Percentiles rank a stretch among this genome's conserved stretches.
These are phyloP conservation scores for Paramarasmius palmivorus DNA, from an alignment of 1,284 basidiomycete genomes.

Conservation along the genomic window DNA sequence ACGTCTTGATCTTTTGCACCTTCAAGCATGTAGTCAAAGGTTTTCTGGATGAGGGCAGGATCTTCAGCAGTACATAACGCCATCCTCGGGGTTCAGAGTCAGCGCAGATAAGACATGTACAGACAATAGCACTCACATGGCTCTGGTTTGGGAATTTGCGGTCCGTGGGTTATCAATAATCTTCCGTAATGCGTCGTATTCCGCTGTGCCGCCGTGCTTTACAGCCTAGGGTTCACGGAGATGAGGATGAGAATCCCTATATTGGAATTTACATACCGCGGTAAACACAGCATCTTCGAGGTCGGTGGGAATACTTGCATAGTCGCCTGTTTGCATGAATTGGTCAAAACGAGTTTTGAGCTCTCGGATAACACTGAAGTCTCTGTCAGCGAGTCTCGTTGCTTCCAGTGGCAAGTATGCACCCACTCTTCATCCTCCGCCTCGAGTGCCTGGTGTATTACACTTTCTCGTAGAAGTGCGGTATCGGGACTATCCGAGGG, in stretches of 20 bases:
- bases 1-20: conserved; percentile 69
- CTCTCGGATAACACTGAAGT: conserved; percentile 68
- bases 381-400: neutral
- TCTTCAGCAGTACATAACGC: conserved; percentile 51
- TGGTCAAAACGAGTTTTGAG: conserved; percentile 74
- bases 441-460: conserved; percentile 67
- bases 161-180: too few species aligned
- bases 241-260: neutral
- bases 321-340: conserved; percentile 77
- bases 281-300: conserved; percentile 47
- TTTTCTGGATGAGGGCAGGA: conserved; percentile 51
- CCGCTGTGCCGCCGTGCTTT: conserved; percentile 72
- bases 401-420: neutral
- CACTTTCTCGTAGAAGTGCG: conserved; percentile 77
- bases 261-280: conserved; percentile 8
- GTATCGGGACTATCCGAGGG: conserved; percentile 72
- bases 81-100: conserved; percentile 14
- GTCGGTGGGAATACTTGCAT: conserved; percentile 80
- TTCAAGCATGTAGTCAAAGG: conserved; percentile 58
- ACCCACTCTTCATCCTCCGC: conserved; percentile 61
- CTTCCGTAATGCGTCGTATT: conserved; percentile 39
- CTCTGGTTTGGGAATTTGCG: too few species aligned
- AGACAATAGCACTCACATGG: conserved; percentile 4
- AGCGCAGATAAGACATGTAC: conserved; percentile 35
- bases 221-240: conserved; percentile 65